Conservation (phyloP, 2,329 filamentous ascomycete genomes). For the Piedraia hortae region DNA sequence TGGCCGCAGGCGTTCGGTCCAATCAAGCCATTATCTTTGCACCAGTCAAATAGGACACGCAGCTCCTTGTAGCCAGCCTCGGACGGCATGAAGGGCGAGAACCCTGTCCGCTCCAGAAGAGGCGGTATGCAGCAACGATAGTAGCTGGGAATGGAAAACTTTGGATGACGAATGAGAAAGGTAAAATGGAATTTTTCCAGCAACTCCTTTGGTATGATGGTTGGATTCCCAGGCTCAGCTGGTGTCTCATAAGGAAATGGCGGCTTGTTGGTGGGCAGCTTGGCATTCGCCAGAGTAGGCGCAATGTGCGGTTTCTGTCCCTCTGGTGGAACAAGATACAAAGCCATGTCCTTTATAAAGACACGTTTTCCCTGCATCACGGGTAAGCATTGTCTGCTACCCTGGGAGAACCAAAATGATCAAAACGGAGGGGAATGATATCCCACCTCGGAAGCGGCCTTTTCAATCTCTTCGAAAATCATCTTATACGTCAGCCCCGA, state of each 20-base stretch:
- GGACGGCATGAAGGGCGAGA: slow-evolving; percentile 57
- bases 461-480: slow-evolving; percentile 49
- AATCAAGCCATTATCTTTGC: slow-evolving; percentile 39
- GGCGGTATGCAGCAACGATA: slow-evolving; percentile 85
- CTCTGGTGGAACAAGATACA: slow-evolving; percentile 64
- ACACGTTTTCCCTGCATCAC: slow-evolving; percentile 48
- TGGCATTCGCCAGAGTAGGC: slow-evolving; percentile 37
- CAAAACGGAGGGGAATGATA: slow-evolving; percentile 1
- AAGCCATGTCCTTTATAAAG: slow-evolving; percentile 94
- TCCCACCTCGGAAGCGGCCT: slow-evolving; percentile 44
- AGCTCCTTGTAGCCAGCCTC: slow-evolving; percentile 85
- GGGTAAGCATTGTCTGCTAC: slow-evolving; percentile 2
- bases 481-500: slow-evolving; percentile 42
- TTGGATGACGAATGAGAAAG: slow-evolving; percentile 91
- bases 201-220: slow-evolving; percentile 47
- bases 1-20: slow-evolving; percentile 35
- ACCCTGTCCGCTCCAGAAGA: slow-evolving; percentile 54
- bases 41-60: slow-evolving; percentile 62
- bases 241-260: slow-evolving; percentile 32
- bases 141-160: slow-evolving; percentile 72
- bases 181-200: slow-evolving; percentile 73
- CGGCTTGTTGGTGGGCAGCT: slow-evolving; percentile 11
- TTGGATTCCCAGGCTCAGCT: slow-evolving; percentile 48
- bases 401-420: background rate
- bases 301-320: slow-evolving; percentile 41